Evolutionary conservation across 73 alveolate species (phyloP).

Genomic region (Strombidium stylifer): DNA sequence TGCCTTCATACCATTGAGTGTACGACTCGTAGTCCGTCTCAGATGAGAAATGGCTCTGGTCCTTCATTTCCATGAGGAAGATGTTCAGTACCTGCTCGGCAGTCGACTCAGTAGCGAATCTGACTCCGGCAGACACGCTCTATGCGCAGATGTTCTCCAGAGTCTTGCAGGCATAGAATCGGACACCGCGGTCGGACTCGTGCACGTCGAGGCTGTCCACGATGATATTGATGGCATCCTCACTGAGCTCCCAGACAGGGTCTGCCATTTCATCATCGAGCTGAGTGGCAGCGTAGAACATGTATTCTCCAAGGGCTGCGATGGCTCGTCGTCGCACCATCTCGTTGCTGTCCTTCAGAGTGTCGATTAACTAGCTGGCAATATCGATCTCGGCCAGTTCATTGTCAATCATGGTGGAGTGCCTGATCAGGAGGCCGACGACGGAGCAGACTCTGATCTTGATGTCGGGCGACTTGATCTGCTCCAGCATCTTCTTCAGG

Average conservation of each 20-base stretch:
- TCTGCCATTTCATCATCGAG: constrained; percentile 96
- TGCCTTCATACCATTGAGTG: constrained; percentile 42
- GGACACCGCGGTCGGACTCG: constrained; percentile 89
- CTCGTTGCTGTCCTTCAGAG: constrained; percentile 76
- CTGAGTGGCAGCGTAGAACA: constrained; percentile 98
- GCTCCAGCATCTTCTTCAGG: constrained; percentile 78
- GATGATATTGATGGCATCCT: constrained; percentile 64
- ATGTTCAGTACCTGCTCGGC: constrained; percentile 44
- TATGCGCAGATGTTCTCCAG: constrained; percentile 92
- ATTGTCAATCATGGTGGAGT: constrained; percentile 94
- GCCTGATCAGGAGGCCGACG: constrained; percentile 89
- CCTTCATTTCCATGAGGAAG: no score
- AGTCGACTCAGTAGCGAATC: constrained; percentile 77
- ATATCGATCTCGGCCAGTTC: constrained; percentile 85
- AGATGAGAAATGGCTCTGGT: background rate
- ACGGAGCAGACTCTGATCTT: constrained; percentile 90
- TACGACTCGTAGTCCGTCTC: background rate
- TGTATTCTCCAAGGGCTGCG: constrained; percentile 98
- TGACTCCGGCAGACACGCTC: constrained; percentile 66
- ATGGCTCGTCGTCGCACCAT: constrained; percentile 87
- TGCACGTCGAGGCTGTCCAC: constrained; percentile 64
- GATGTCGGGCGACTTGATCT: constrained; percentile 67
- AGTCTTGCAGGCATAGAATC: constrained; percentile 94
- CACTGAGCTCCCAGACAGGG: constrained; percentile 89
- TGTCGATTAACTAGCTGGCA: constrained; percentile 52